Conservation (phyloP, 2,329 filamentous ascomycete genomes). For the Penicillium glabrum region DNA sequence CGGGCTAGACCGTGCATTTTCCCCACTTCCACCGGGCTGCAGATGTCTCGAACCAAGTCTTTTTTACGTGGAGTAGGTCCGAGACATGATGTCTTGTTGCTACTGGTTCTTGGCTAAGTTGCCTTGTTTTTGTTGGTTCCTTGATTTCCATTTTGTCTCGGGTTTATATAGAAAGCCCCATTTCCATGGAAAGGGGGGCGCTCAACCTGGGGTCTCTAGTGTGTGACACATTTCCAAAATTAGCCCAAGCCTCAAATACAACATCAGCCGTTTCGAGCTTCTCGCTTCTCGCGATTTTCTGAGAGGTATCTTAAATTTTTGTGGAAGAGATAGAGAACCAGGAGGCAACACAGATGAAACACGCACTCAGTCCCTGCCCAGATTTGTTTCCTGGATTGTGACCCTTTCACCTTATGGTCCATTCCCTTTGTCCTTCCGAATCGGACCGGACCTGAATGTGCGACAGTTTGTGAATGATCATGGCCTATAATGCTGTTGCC, state of each 20-base stretch:
- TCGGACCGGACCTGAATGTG: conserved; percentile 16
- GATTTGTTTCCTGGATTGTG: conserved; percentile 1
- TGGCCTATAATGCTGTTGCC: conserved; percentile 46
- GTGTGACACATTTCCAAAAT: not conserved
- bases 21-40: not conserved
- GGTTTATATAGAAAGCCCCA: not conserved
- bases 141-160: not conserved
- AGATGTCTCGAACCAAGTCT: not conserved
- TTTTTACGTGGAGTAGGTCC: not conserved
- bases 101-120: not conserved
- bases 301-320: no score
- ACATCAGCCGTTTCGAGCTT: not conserved
- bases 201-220: not conserved
- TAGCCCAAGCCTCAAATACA: not conserved
- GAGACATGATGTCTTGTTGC: not conserved
- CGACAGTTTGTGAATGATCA: conserved; percentile 19
- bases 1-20: not conserved
- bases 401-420: not conserved
- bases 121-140: not conserved
- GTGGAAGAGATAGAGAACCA: not conserved
- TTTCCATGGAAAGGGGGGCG: not conserved
- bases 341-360: conserved; percentile 12
- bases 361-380: conserved; percentile 1
- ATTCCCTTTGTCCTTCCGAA: not conserved
- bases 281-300: no score